phyloP scores from a whole-genome alignment of 2,329 filamentous ascomycete species.

The Cercospora sp. region DNA sequence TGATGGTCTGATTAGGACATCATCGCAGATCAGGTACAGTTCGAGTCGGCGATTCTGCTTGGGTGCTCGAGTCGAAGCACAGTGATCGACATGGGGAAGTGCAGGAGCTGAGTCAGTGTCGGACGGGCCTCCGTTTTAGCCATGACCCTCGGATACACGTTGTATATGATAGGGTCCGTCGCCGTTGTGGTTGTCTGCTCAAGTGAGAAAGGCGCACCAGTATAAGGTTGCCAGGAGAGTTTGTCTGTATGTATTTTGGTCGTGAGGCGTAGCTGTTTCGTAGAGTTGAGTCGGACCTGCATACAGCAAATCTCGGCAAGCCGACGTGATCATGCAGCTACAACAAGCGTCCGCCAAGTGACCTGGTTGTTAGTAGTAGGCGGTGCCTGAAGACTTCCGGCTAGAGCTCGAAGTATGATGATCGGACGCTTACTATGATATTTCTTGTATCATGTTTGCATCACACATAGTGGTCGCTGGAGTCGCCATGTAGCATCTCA shows the following conservation, averaged over 20 bases:
- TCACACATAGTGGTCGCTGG: neutral
- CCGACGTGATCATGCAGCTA: neutral
- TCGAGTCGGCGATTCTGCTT: neutral
- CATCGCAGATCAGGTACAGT: neutral
- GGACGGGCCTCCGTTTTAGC: neutral
- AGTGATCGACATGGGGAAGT: neutral
- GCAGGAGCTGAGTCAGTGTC: neutral
- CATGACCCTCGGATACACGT: neutral
- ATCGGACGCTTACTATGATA: neutral
- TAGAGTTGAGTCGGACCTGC: neutral
- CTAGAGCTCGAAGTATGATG: neutral
- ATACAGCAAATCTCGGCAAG: neutral
- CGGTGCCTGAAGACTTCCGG: neutral
- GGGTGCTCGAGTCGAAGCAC: slow-evolving; percentile 3
- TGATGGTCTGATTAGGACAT: neutral
- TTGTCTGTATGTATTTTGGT: neutral
- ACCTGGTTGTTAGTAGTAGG: neutral
- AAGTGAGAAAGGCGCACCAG: neutral
- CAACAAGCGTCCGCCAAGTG: neutral
- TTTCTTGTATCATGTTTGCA: neutral
- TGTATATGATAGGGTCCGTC: neutral
- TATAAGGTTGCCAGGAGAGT: neutral
- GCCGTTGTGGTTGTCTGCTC: neutral
- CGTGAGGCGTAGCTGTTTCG: neutral
- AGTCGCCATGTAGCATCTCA: neutral